These are phyloP conservation scores for Dipteronia sinensis DNA, from an alignment of 345 rosid species.

Conservation along the genomic window DNA sequence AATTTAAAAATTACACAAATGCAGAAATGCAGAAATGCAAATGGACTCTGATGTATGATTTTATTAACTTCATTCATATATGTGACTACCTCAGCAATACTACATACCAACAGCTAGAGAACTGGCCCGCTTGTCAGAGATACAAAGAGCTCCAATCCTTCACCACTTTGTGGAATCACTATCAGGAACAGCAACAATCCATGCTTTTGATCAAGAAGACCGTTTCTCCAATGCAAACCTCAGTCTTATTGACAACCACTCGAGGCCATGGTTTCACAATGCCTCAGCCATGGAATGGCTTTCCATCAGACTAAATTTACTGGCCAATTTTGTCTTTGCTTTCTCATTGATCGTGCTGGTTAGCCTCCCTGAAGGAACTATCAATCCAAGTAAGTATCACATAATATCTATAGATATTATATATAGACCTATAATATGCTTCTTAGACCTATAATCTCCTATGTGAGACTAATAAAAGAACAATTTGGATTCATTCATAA, in stretches of 20 bases:
- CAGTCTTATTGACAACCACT: conserved; percentile 66
- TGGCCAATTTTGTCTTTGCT: conserved; percentile 90
- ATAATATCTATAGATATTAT: not conserved
- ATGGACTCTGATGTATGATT: not conserved
- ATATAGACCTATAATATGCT: not conserved
- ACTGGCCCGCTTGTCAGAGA: conserved; percentile 78
- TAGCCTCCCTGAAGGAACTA: conserved; percentile 88
- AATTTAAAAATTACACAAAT: not conserved
- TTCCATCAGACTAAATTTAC: conserved; percentile 78
- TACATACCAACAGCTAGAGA: conserved; percentile 97
- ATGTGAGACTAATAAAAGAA: too few relatives aligned
- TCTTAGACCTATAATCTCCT: too few relatives aligned
- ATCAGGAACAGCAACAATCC: conserved; percentile 86
- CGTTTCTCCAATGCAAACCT: conserved; percentile 72
- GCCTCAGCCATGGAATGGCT: conserved; percentile 96
- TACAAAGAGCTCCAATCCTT: conserved; percentile 88
- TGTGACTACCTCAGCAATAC: conserved; percentile 56
- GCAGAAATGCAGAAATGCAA: not conserved
- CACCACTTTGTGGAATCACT: conserved; percentile 95
- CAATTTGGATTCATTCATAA: too few relatives aligned
- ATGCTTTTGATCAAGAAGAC: conserved; percentile 73
- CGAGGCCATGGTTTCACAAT: conserved; percentile 96
- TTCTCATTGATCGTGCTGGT: conserved; percentile 85
- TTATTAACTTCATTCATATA: not conserved
- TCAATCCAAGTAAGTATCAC: conserved; percentile 78